Conservation (phyloP, 768 basidiomycete genomes). For the Kwoniella europaea region DNA sequence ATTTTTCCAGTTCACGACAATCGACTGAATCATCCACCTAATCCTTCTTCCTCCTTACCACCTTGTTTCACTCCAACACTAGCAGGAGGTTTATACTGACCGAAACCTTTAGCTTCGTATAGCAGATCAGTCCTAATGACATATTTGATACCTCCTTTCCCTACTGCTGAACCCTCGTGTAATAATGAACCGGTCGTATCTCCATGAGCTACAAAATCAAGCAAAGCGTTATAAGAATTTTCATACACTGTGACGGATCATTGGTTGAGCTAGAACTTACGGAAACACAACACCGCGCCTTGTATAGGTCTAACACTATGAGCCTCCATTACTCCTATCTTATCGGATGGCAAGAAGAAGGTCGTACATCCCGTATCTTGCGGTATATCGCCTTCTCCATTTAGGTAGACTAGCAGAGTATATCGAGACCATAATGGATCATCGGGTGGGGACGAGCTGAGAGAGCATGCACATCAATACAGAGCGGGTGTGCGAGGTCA, state of each 20-base stretch:
- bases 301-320: slow-evolving; percentile 63
- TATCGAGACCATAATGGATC: slow-evolving; percentile 63
- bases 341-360: slow-evolving; percentile 64
- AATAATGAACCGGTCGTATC: slow-evolving; percentile 56
- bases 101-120: slow-evolving; percentile 57
- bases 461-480: not conserved
- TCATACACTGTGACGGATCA: too few species aligned
- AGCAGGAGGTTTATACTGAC: slow-evolving; percentile 51
- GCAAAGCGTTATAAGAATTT: not conserved
- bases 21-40: slow-evolving; percentile 35
- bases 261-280: slow-evolving; percentile 38
- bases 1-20: not conserved
- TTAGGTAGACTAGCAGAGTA: slow-evolving; percentile 64
- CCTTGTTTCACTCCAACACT: slow-evolving; percentile 46
- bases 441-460: slow-evolving; percentile 54
- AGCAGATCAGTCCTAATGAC: slow-evolving; percentile 58
- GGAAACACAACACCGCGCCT: slow-evolving; percentile 65
- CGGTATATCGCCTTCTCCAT: slow-evolving; percentile 60
- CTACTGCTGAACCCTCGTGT: slow-evolving; percentile 58
- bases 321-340: slow-evolving; percentile 62
- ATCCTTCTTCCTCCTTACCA: slow-evolving; percentile 47
- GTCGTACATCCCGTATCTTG: slow-evolving; percentile 62
- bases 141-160: slow-evolving; percentile 54
- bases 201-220: slow-evolving; percentile 48
- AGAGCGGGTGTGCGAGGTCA: not conserved